Base-by-base conservation (phyloP, 108 stramenopile genomes). In the Craspedostauros australis region DNA sequence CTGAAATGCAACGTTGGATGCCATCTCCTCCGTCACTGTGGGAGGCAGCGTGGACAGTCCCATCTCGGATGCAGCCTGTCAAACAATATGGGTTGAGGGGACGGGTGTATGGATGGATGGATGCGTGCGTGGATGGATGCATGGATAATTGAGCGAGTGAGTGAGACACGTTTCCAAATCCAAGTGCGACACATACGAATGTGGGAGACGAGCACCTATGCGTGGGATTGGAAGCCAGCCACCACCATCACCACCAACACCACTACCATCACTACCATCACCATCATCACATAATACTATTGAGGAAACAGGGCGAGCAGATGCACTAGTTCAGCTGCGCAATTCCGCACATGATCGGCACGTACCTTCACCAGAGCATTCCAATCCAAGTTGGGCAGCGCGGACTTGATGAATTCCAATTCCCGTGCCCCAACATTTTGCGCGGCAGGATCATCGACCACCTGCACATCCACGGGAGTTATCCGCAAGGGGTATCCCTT, bases 11-110 rank as follows among this genome's bases (percentile, higher is more conserved):
- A 78, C 69, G 52, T 94, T 86, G 37, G 77, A 39, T 3, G 79
- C 80, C 57, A 94, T 51, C 28, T 81, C 84, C 16, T 78, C 82
- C 6, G 87, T 87, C 15, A 94, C 50, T 3, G 38, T 42, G 1
- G 79, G 81, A 8, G 94, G 94, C 24, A 95, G 50, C 1, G 89
- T 80, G 15, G 63, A 53, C 32, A 95, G 61, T 11, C 91, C 94
- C 66, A 93, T 56, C 30, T 88, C 67, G 14, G 66, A 50, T 21
- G 89, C 85, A 23, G 70, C 89, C 60, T 70, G 38, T 25, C 20
- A 7, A 16, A 14, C 4, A 1, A 11, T 15, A 27, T n/a, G 18
- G 49, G 22, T 40, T 14, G 26, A n/a, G 3, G 16, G 24, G 29
- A 27, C 18, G 11, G 31, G 1, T 18, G n/a, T n/a, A n/a, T n/a